These are phyloP conservation scores for Auxenochlorella pyrenoidosa DNA, from an alignment of 139 green algal species.

Conservation along the genomic window DNA sequence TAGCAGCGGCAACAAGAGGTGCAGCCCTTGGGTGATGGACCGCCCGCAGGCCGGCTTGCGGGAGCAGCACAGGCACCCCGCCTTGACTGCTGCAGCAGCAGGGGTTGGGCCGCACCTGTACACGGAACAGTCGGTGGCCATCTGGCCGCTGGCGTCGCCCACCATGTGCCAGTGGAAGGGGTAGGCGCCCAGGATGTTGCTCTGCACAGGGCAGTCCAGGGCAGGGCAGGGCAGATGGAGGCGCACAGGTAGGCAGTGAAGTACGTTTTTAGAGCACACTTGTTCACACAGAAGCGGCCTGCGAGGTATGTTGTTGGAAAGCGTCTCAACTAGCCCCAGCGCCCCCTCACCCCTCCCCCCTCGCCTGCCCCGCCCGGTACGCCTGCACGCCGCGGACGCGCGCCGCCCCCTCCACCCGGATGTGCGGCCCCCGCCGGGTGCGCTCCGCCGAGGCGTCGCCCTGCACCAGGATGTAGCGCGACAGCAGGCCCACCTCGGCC, in stretches of 20 bases:
- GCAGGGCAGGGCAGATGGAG: not conserved
- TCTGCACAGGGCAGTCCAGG: slow-evolving; percentile 27
- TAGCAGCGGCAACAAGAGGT: too few relatives aligned
- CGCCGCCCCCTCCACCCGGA: slow-evolving; percentile 38
- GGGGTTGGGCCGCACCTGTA: slow-evolving; percentile 27
- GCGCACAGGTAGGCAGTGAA: not conserved
- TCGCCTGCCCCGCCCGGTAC: slow-evolving; percentile 16
- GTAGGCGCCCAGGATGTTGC: slow-evolving; percentile 64
- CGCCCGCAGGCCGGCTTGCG: not conserved
- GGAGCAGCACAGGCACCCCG: too few relatives aligned
- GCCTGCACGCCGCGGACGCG: slow-evolving; percentile 55
- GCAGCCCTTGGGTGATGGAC: too few relatives aligned
- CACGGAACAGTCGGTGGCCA: slow-evolving; percentile 57
- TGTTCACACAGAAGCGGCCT: too few relatives aligned
- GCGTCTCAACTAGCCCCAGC: not conserved
- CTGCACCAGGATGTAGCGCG: slow-evolving; percentile 52
- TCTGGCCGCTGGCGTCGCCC: slow-evolving; percentile 22
- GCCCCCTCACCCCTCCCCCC: not conserved
- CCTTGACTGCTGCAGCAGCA: too few relatives aligned
- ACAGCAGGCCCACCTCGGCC: slow-evolving; percentile 63
- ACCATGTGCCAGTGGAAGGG: slow-evolving; percentile 69
- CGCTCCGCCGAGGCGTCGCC: slow-evolving; percentile 6
- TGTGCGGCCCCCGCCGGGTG: slow-evolving; percentile 32
- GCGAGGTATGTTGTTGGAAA: too few relatives aligned
- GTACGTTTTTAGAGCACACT: too few relatives aligned